A percentile compares a stretch with the other conserved stretches of the same genome.
Evolutionary conservation across 2,329 filamentous ascomycete genomes (phyloP).

Genomic region (Neophaeococcomyces mojaviensis): DNA sequence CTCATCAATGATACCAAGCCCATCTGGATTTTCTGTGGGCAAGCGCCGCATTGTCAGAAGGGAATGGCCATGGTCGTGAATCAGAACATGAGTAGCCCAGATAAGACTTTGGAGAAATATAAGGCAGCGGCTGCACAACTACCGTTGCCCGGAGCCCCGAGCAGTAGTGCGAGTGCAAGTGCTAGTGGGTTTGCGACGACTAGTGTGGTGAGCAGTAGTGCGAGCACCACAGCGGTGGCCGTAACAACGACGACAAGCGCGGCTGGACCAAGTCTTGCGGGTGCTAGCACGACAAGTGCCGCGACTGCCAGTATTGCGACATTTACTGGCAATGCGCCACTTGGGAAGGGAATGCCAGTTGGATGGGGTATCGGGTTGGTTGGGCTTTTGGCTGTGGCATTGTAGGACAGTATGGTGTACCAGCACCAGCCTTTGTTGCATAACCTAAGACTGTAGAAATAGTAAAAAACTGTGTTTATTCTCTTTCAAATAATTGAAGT

Average conservation of each 20-base stretch:
- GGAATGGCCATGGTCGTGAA: slow-evolving; percentile 75
- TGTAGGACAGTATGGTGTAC: neutral
- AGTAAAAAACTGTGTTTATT: too few species aligned
- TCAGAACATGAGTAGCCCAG: slow-evolving; percentile 18
- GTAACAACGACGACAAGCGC: slow-evolving; percentile 1
- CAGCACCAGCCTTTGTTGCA: too few species aligned
- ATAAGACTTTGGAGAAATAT: slow-evolving; percentile 22
- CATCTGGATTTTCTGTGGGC: slow-evolving; percentile 72
- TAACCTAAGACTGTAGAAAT: too few species aligned
- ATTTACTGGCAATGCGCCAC: slow-evolving; percentile 17
- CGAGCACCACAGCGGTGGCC: slow-evolving; percentile 1
- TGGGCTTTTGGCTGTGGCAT: slow-evolving; percentile 13
- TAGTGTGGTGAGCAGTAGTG: neutral
- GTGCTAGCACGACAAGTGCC: slow-evolving; percentile 8
- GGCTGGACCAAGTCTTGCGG: slow-evolving; percentile 6
- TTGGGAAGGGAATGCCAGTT: slow-evolving; percentile 9
- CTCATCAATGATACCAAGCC: slow-evolving; percentile 61
- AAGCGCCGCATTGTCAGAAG: slow-evolving; percentile 64
- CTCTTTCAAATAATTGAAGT: too few species aligned
- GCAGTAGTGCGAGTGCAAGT: slow-evolving; percentile 3
- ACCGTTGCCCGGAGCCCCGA: slow-evolving; percentile 9
- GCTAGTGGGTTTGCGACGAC: slow-evolving; percentile 2
- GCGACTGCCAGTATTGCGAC: slow-evolving; percentile 13
- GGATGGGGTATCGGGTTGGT: slow-evolving; percentile 9
- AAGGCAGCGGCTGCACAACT: slow-evolving; percentile 17